These are phyloP conservation scores for Monosporascus sp. DNA, from an alignment of 2,329 filamentous ascomycete species.

Conservation along the genomic window DNA sequence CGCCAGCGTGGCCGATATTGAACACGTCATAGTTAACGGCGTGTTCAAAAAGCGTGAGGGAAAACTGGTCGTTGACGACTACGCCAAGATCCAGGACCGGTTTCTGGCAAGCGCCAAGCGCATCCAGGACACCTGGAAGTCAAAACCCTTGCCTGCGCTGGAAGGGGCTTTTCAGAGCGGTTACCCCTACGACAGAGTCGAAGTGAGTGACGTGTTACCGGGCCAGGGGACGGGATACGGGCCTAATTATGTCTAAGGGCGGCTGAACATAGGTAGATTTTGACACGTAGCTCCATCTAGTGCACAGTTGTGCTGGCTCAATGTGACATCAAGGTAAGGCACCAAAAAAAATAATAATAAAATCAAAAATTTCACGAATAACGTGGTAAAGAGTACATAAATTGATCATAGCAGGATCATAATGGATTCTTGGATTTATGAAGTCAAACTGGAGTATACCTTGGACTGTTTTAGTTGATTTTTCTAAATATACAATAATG, in stretches of 20 bases:
- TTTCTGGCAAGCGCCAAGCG: constrained; percentile 27
- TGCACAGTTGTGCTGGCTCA: no score
- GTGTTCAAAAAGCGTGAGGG: constrained; percentile 39
- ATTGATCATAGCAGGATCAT: no score
- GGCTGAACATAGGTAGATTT: no score
- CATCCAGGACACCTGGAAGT: constrained; percentile 21
- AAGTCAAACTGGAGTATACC: no score
- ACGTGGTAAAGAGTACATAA: no score
- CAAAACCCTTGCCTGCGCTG: constrained; percentile 17
- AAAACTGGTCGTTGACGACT: constrained; percentile 17
- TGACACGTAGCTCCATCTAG: no score
- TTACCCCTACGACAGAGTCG: constrained; percentile 2
- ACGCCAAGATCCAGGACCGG: constrained; percentile 16
- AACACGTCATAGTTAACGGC: constrained; percentile 43
- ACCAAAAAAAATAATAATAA: no score
- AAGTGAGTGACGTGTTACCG: constrained; percentile 4
- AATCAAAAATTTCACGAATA: no score
- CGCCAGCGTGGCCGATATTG: constrained; percentile 43
- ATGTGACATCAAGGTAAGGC: no score
- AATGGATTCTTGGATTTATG: no score
- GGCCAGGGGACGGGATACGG: constrained; percentile 8
- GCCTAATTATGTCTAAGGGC: constrained; percentile 2
- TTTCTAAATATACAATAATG: no score
- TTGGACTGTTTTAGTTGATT: no score
- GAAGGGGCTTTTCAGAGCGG: constrained; percentile 13